phyloP scores from a whole-genome alignment of 495 filamentous ascomycete species.

The Cenococcum geophilum region DNA sequence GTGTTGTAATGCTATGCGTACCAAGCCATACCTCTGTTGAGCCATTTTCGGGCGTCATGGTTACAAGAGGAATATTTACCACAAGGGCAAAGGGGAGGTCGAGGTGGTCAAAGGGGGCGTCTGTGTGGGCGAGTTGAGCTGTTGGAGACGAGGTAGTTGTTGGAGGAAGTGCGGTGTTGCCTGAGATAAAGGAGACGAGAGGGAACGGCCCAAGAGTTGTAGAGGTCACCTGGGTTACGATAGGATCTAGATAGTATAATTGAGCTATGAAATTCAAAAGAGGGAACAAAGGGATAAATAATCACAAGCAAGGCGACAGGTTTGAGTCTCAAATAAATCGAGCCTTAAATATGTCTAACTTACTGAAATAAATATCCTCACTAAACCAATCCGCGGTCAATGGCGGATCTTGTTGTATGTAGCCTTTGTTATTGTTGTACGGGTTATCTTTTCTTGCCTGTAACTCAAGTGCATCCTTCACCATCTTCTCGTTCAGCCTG shows the following conservation, averaged over 20 bases:
- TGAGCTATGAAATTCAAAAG: conserved; percentile 1
- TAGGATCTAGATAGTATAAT: conserved; percentile 37
- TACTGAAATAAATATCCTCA: conserved; percentile 23
- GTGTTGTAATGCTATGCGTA: conserved; percentile 42
- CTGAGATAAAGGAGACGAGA: conserved; percentile 47
- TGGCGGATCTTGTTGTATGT: conserved; percentile 52
- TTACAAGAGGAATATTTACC: conserved; percentile 50
- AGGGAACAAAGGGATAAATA: conserved; percentile 42
- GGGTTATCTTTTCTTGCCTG: conserved; percentile 42
- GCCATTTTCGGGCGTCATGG: conserved; percentile 51
- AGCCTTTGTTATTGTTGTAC: conserved; percentile 50
- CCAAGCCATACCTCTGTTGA: conserved; percentile 58
- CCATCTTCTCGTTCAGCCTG: conserved; percentile 48
- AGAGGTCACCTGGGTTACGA: conserved; percentile 47
- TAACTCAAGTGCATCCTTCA: conserved; percentile 44
- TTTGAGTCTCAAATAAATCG: not conserved
- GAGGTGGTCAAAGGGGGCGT: conserved; percentile 53
- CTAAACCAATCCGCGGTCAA: conserved; percentile 26
- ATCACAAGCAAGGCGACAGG: conserved; percentile 34
- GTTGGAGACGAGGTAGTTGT: conserved; percentile 36
- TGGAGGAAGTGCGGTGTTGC: conserved; percentile 50
- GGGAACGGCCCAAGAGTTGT: conserved; percentile 47
- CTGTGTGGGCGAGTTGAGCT: conserved; percentile 51
- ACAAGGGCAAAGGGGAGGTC: conserved; percentile 50
- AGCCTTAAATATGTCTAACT: conserved; percentile 6